phyloP scores from a whole-genome alignment of 371 early-diverging fungal species.

The Encephalitozoon cuniculi region DNA sequence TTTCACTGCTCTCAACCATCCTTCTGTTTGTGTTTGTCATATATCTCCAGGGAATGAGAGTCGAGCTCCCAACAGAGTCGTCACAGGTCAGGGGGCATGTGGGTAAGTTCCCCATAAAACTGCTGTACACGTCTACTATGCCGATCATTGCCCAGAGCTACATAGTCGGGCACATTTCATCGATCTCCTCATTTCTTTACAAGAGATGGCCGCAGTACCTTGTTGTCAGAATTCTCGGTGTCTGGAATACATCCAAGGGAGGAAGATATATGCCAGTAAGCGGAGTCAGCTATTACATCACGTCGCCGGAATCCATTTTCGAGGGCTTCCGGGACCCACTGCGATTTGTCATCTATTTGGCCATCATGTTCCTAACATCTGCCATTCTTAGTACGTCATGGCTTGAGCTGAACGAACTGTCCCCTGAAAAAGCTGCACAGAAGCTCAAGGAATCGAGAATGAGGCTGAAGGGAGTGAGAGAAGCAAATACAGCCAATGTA shows the following conservation, averaged over 20 bases:
- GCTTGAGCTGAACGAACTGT: constrained; percentile 92
- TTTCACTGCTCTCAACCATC: constrained; percentile 77
- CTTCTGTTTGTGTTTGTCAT: constrained; percentile 84
- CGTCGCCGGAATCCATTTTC: constrained; percentile 76
- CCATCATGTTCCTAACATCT: constrained; percentile 80
- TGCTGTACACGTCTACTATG: constrained; percentile 98
- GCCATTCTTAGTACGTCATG: constrained; percentile 90
- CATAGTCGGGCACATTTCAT: constrained; percentile 80
- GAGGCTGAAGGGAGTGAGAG: constrained; percentile 83
- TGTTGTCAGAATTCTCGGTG: constrained; percentile 81
- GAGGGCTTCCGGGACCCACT: constrained; percentile 75
- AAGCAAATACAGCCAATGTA: constrained; percentile 86
- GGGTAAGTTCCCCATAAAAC: constrained; percentile 90
- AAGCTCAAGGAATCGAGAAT: constrained; percentile 91
- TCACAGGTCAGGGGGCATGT: constrained; percentile 85
- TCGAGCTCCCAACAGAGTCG: constrained; percentile 94
- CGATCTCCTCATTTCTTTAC: constrained; percentile 87
- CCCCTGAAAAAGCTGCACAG: constrained; percentile 87
- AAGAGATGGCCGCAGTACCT: constrained; percentile 83
- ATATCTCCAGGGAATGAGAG: constrained; percentile 95
- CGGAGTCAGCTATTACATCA: constrained; percentile 91
- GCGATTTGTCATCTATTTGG: constrained; percentile 79
- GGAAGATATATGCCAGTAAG: constrained; percentile 76
- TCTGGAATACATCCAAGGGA: constrained; percentile 72
- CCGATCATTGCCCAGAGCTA: constrained; percentile 98